Conservation (phyloP, 106 monocot genomes). For the Allium sativum region DNA sequence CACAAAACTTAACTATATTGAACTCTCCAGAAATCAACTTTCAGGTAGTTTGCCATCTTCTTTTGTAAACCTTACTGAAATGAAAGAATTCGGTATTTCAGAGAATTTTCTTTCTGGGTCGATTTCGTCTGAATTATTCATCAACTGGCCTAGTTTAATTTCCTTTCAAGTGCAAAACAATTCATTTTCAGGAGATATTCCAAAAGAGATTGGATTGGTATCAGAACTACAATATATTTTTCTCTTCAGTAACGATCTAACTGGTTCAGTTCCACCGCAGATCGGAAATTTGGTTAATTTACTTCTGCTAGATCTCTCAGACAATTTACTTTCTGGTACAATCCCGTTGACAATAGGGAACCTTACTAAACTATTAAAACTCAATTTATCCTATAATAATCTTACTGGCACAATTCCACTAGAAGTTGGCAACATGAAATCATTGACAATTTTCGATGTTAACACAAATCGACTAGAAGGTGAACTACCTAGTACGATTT, state of each 20-base stretch:
- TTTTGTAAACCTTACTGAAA: slow-evolving; percentile 12
- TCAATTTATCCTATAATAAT: slow-evolving; percentile 13
- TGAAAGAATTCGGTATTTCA: slow-evolving; percentile 17
- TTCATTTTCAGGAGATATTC: slow-evolving; percentile 16
- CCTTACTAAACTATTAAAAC: slow-evolving; percentile 1
- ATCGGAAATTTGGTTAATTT: slow-evolving; percentile 4
- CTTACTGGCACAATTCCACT: slow-evolving; percentile 20
- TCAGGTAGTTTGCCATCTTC: slow-evolving; percentile 20
- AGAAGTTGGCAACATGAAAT: slow-evolving; percentile 26
- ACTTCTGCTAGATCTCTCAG: not conserved
- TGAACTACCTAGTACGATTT: slow-evolving; percentile 15
- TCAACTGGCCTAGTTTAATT: slow-evolving; percentile 17
- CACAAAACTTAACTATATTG: slow-evolving; percentile 8
- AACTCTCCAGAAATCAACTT: slow-evolving; percentile 10
- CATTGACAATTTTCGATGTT: not conserved
- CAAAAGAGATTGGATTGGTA: slow-evolving; percentile 6
- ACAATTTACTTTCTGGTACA: slow-evolving; percentile 1
- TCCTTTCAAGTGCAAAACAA: slow-evolving; percentile 26
- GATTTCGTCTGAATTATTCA: slow-evolving; percentile 12
- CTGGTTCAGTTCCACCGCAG: slow-evolving; percentile 3
- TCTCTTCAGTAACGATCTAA: slow-evolving; percentile 4
- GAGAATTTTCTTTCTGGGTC: slow-evolving; percentile 18
- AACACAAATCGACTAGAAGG: slow-evolving; percentile 22
- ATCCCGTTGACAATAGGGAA: slow-evolving; percentile 10
- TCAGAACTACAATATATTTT: not conserved